Base-by-base conservation (phyloP, 768 basidiomycete species). In the Pulveroboletus sp. region DNA sequence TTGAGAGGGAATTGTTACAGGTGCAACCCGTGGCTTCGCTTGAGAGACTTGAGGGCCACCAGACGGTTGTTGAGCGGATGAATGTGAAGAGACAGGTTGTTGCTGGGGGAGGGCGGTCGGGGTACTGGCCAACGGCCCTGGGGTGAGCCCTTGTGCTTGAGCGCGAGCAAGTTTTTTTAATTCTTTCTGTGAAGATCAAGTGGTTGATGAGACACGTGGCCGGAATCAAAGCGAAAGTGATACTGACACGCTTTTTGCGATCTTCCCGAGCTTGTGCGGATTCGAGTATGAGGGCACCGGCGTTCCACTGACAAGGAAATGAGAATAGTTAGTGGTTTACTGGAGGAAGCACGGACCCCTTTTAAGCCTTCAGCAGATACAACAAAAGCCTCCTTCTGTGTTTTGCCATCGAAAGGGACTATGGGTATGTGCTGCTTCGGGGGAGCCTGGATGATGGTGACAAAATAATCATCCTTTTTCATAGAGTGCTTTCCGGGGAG, bases 401-500 rank as follows among this genome's bases (percentile, higher is more conserved):
- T 87, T 58, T 73, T 76, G 35, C 62, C 59, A 65, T 88, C 86
- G 59, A 90, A 86, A 13, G 74, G 77, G 27, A 63, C 63, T 53
- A 90, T 85, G 42, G 71, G 69, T 47, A 81, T 76, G 50, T 78
- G 78, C 59, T 88, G 85, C 64, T 89, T 89, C 50, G 84, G 81
- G 5, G 86, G 86, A 11, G 75, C 73, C 56, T 78, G 73, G 73
- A 89, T 86, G 55, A 80, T 80, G 1, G 70, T 80, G 32, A 74
- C 75, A 43, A 90, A 67, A 65, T 80, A 87, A 51, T 85, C 81
- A 58, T 90, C 87, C 64, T 85, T 90, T 72, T 86, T 88, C 75
- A 79, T 74, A 24, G 86, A 85, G 55, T 89, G 87, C 65, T 89
- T 89, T 51, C 87, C 87, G 54, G 86, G 86, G 39, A 85, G 73